A percentile compares a stretch with the other conserved stretches of the same genome.
Conservation (phyloP, 805 yeast genomes). For the baker's yeast (Saccharomyces cerevisiae) region DNA sequence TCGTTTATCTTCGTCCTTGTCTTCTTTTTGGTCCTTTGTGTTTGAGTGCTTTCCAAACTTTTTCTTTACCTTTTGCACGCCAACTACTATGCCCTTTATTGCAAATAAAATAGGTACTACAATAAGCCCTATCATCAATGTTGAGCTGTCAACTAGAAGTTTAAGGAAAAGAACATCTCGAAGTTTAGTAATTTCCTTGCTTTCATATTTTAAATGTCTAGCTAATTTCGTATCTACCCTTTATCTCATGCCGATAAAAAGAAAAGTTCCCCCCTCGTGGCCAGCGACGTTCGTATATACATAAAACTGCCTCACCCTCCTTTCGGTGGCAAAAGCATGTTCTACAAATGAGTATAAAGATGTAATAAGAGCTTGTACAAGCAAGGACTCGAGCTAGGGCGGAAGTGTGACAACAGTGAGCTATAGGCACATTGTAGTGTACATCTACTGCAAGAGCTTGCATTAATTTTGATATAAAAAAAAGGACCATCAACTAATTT, state of each 20-base stretch:
- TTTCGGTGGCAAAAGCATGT: not conserved
- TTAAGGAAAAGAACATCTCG: not conserved
- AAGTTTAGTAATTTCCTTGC: not conserved
- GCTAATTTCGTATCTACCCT: not conserved
- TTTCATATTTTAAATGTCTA: not conserved
- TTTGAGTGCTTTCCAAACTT: not conserved
- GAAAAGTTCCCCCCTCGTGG: not conserved
- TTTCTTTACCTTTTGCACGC: not conserved
- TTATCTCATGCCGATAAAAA: not conserved
- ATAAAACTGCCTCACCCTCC: not conserved
- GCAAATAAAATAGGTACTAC: not conserved
- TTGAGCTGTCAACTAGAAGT: not conserved
- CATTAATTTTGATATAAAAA: not conserved
- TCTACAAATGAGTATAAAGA: not conserved
- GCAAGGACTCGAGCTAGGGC: not conserved
- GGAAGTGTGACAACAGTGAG: not conserved
- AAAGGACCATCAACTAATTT: not conserved
- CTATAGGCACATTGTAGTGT: not conserved
- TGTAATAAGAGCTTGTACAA: not conserved
- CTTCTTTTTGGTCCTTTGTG: not conserved
- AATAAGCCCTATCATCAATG: not conserved
- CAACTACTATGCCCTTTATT: not conserved
- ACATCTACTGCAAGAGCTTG: not conserved
- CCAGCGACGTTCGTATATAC: not conserved
- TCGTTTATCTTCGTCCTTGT: not conserved